These are phyloP conservation scores for Lentithecium fluviatile DNA, from an alignment of 495 filamentous ascomycete species.

Conservation along the genomic window DNA sequence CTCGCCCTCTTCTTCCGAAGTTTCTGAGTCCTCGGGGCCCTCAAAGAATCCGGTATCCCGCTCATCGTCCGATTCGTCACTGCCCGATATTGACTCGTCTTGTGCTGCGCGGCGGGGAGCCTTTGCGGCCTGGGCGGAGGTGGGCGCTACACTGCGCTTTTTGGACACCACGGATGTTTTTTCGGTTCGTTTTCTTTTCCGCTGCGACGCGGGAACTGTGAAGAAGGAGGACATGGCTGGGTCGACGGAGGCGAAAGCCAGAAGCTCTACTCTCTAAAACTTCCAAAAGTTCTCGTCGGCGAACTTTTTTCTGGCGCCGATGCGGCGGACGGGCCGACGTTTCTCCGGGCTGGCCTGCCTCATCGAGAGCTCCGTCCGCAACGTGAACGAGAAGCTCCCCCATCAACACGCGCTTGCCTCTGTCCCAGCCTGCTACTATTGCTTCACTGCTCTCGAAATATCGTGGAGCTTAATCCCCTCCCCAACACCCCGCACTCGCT, in stretches of 20 bases:
- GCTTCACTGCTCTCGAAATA: too few species aligned
- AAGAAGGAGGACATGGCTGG: conserved; percentile 47
- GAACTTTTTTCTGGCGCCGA: conserved; percentile 19
- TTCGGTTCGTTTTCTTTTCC: conserved; percentile 45
- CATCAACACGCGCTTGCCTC: neutral
- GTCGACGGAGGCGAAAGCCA: neutral
- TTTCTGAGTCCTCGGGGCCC: conserved; percentile 53
- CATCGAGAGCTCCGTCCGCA: conserved; percentile 19
- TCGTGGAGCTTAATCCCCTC: too few species aligned
- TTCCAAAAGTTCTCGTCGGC: conserved; percentile 21
- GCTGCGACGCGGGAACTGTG: conserved; percentile 45
- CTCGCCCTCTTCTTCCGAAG: conserved; percentile 64
- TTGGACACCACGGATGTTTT: conserved; percentile 21
- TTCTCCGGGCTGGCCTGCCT: conserved; percentile 1
- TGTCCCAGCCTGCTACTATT: neutral
- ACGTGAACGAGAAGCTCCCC: conserved; percentile 18
- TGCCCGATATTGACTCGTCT: conserved; percentile 76
- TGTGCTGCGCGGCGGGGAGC: conserved; percentile 31
- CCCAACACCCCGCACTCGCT: neutral
- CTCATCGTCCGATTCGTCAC: conserved; percentile 60
- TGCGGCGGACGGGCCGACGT: neutral
- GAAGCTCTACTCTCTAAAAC: neutral
- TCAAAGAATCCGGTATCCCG: conserved; percentile 41
- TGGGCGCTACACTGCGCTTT: conserved; percentile 32
- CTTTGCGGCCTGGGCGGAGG: conserved; percentile 12